Percentiles rank a stretch among this genome's conserved stretches.
Evolutionary conservation across 192 early-diverging fungal species (phyloP).

Genomic region (Umbelopsis sp.): DNA sequence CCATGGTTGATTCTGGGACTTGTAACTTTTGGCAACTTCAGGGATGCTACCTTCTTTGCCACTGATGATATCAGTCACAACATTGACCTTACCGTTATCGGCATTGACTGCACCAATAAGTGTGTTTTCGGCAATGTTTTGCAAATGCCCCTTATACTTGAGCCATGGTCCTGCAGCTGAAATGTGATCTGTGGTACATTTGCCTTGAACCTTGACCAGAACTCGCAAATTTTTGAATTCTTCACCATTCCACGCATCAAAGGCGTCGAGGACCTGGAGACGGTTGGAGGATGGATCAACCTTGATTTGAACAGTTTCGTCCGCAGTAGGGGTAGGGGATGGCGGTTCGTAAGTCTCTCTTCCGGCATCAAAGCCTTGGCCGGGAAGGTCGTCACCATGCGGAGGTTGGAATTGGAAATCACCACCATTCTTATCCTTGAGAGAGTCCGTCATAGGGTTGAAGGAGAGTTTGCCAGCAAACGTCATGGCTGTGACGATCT

Average conservation of each 20-base stretch:
- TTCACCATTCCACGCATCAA: slow-evolving; percentile 77
- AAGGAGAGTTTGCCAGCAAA: slow-evolving; percentile 88
- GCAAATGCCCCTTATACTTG: slow-evolving; percentile 97
- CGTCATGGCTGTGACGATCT: slow-evolving; percentile 94
- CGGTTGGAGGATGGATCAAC: slow-evolving; percentile 69
- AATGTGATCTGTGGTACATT: slow-evolving; percentile 99
- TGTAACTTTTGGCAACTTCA: slow-evolving; percentile 79
- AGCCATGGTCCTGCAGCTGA: slow-evolving; percentile 97
- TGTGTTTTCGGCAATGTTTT: slow-evolving; percentile 98
- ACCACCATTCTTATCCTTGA: slow-evolving; percentile 70
- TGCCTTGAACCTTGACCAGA: slow-evolving; percentile 95
- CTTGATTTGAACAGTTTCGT: slow-evolving; percentile 56
- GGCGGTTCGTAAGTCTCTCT: slow-evolving; percentile 64
- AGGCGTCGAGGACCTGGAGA: slow-evolving; percentile 90
- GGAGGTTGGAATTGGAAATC: slow-evolving; percentile 85
- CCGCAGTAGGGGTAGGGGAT: slow-evolving; percentile 43
- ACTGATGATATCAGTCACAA: slow-evolving; percentile 63
- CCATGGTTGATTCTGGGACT: slow-evolving; percentile 70
- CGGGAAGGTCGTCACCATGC: slow-evolving; percentile 81
- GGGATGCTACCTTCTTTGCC: slow-evolving; percentile 81
- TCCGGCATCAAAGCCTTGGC: slow-evolving; percentile 78
- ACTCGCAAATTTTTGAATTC: slow-evolving; percentile 80
- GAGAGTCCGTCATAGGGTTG: slow-evolving; percentile 85
- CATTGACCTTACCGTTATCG: slow-evolving; percentile 87
- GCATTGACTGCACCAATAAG: slow-evolving; percentile 96